Conservation (phyloP, 495 filamentous ascomycete genomes). For the Penicillium turbatum region DNA sequence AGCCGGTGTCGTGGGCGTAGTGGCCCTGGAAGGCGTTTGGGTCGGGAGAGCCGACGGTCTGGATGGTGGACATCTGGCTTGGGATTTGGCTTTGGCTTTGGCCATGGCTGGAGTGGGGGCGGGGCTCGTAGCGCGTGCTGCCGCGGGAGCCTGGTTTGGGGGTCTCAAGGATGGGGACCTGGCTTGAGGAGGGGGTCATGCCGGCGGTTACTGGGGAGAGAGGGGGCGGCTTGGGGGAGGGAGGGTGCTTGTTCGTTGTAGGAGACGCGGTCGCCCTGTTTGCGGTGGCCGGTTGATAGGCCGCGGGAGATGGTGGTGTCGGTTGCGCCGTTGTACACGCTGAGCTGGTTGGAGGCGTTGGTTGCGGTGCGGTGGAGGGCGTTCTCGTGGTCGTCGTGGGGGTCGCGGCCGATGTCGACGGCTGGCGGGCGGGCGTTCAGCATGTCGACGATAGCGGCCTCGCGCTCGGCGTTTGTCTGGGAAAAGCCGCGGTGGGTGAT, state of each 20-base stretch:
- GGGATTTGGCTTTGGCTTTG: background rate
- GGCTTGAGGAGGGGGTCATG: constrained; percentile 24
- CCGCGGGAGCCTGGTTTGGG: constrained; percentile 25
- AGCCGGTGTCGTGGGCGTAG: constrained; percentile 13
- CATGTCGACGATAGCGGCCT: constrained; percentile 40
- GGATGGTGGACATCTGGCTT: background rate
- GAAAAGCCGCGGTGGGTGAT: constrained; percentile 31
- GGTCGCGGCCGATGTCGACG: constrained; percentile 35
- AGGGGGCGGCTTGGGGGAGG: constrained; percentile 4
- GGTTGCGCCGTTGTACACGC: constrained; percentile 18
- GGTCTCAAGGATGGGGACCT: constrained; percentile 22
- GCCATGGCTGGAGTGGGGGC: constrained; percentile 4
- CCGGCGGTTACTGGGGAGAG: constrained; percentile 22
- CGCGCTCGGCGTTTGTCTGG: constrained; percentile 27
- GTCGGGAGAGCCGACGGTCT: constrained; percentile 15
- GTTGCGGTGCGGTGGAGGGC: constrained; percentile 30
- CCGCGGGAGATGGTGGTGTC: constrained; percentile 29
- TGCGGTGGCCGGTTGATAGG: constrained; percentile 41
- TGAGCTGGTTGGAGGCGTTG: constrained; percentile 25
- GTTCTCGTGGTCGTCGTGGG: constrained; percentile 13
- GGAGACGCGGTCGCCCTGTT: constrained; percentile 24
- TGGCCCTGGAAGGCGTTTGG: constrained; percentile 13
- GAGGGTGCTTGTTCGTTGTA: constrained; percentile 6
- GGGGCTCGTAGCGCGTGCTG: constrained; percentile 23
- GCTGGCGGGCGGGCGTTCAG: constrained; percentile 42